A percentile compares a stretch with the other conserved stretches of the same genome.
Conservation (phyloP, 1,139 yeast species). For the Tardiomyces depauwii region DNA sequence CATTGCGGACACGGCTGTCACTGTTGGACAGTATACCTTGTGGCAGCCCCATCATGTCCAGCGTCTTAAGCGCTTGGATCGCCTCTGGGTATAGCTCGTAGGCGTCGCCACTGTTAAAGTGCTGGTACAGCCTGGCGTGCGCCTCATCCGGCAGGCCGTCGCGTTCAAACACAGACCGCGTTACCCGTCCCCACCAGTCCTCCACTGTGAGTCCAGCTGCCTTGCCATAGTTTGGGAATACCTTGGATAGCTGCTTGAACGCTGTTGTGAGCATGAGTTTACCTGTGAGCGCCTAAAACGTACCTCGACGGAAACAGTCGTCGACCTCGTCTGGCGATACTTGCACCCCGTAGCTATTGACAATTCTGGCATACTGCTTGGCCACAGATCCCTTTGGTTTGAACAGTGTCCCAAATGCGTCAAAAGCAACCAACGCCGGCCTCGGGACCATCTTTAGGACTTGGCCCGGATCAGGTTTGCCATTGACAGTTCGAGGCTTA, state of each 20-base stretch:
- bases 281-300: no score
- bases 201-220: neutral
- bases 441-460: neutral
- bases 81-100: constrained; percentile 1
- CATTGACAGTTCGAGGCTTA: no score
- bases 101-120: neutral
- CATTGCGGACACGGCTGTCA: neutral
- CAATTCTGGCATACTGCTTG: neutral
- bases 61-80: neutral
- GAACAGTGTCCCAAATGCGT: constrained; percentile 1
- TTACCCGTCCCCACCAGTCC: constrained; percentile 1
- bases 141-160: neutral
- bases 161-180: neutral
- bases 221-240: constrained; percentile 1
- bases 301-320: neutral
- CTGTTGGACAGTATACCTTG: neutral
- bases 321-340: no score
- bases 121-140: neutral
- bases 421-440: neutral
- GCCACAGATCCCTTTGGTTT: neutral
- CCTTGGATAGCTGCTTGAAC: neutral
- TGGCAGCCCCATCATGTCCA: neutral
- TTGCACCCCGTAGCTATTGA: no score
- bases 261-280: neutral
- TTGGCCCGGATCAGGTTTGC: no score